phyloP scores from a whole-genome alignment of 805 yeast species.

The Babjeviella inositovora region DNA sequence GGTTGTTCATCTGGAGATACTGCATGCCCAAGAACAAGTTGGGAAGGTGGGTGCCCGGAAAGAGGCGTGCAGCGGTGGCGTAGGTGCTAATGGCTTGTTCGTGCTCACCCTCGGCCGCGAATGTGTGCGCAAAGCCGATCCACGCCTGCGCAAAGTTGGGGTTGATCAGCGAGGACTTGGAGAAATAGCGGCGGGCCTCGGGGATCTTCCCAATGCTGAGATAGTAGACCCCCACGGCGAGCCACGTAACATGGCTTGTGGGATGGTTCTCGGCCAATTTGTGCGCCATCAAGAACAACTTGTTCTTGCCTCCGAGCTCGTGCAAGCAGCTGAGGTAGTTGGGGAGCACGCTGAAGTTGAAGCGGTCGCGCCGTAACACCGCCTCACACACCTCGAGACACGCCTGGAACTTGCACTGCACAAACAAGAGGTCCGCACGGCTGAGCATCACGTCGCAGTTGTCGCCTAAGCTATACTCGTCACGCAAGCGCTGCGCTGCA shows the following conservation, averaged over 20 bases:
- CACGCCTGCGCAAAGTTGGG: conserved; percentile 92
- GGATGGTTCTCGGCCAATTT: conserved; percentile 78
- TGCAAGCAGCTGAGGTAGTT: conserved; percentile 70
- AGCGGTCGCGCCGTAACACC: conserved; percentile 41
- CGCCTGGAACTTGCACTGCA: conserved; percentile 64
- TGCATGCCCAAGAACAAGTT: conserved; percentile 91
- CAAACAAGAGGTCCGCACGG: conserved; percentile 52
- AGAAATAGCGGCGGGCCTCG: conserved; percentile 79
- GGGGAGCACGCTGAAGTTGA: conserved; percentile 59
- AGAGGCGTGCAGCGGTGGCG: conserved; percentile 85
- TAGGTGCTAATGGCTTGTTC: conserved; percentile 97
- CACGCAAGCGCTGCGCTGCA: conserved; percentile 47
- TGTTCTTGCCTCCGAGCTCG: conserved; percentile 73
- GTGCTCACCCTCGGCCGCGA: conserved; percentile 97
- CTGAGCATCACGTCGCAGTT: conserved; percentile 58
- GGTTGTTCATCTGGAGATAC: conserved; percentile 74
- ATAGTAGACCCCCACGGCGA: conserved; percentile 85
- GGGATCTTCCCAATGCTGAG: conserved; percentile 52
- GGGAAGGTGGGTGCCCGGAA: conserved; percentile 85
- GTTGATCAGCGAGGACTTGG: conserved; percentile 75
- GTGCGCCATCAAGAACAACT: conserved; percentile 67
- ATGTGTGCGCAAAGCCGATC: conserved; percentile 97
- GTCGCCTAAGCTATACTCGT: conserved; percentile 54
- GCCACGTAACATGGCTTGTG: conserved; percentile 72
- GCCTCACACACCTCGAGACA: conserved; percentile 64